Evolutionary conservation across 2,329 filamentous ascomycete species (phyloP).

Genomic region (Calonectria leucothoes): DNA sequence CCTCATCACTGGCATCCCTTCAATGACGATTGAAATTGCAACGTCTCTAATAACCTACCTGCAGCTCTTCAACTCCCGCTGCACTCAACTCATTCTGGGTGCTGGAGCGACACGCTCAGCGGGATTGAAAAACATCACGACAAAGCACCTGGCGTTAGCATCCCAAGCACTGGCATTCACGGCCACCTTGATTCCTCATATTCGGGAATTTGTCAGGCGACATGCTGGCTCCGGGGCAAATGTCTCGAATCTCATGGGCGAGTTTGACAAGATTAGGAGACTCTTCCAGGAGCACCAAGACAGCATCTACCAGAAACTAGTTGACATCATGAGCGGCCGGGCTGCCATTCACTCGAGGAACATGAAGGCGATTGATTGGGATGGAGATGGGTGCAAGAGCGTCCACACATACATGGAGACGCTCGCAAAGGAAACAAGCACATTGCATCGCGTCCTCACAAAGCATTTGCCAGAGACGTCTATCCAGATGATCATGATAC

Average conservation of each 20-base stretch:
- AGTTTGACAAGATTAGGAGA: slow-evolving; percentile 89
- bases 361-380: slow-evolving; percentile 82
- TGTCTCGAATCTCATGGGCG: slow-evolving; percentile 73
- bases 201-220: slow-evolving; percentile 90
- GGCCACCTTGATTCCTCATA: slow-evolving; percentile 86
- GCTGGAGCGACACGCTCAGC: slow-evolving; percentile 91
- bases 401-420: slow-evolving; percentile 86
- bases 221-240: slow-evolving; percentile 69
- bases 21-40: slow-evolving; percentile 87
- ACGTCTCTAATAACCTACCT: slow-evolving; percentile 85
- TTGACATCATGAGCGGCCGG: slow-evolving; percentile 89
- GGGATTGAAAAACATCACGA: slow-evolving; percentile 95
- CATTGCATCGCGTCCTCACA: slow-evolving; percentile 83
- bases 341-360: slow-evolving; percentile 79
- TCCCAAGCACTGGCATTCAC: slow-evolving; percentile 91
- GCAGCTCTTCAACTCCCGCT: slow-evolving; percentile 93
- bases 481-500: slow-evolving; percentile 85
- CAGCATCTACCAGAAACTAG: slow-evolving; percentile 90
- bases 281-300: slow-evolving; percentile 90
- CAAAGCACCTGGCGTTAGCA: slow-evolving; percentile 92
- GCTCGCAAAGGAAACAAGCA: slow-evolving; percentile 85
- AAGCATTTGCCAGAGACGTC: slow-evolving; percentile 84
- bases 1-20: slow-evolving; percentile 86
- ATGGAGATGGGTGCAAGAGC: slow-evolving; percentile 55
- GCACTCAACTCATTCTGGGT: slow-evolving; percentile 95